Evolutionary conservation across 2,329 filamentous ascomycete genomes (phyloP), one percentile per base, ranked within the genome.

Genomic region (Microdochium bolleyi): DNA sequence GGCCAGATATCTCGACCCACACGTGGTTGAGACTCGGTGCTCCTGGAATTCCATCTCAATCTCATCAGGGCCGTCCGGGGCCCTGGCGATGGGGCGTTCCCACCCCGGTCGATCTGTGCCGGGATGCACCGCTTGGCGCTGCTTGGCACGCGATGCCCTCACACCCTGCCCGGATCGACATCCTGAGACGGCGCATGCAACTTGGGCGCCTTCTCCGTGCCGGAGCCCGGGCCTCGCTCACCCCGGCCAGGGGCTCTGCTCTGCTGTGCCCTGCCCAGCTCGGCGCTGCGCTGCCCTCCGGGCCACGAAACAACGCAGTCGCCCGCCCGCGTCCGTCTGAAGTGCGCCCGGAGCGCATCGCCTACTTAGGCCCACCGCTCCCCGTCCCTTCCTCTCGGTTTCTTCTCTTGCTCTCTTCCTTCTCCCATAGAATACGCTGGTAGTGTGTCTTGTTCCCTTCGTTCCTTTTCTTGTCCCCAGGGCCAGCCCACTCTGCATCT

Each of bases 361-460:
- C 62, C 61, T 58, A 59, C 61, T 53, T 64, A 60, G 55, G 64
- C 62, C 63, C 67, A 67, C 63, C 60, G 57, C 61, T 58, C 53
- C 58, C 60, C 60, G 57, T 55, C 56, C 58, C 54, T 59, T 56
- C 59, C 60, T 58, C 57, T 61, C 55, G 49, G 59, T 58, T 56
- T 56, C 59, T 56, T 50, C 57, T 54, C 56, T 56, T 56, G 63
- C 63, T 60, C 55, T 62, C 65, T 65, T 64, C 67, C 62, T 67
- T 69, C 61, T 62, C 63, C 64, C 67, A 66, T 69, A 67, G 65
- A 66, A 61, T 69, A 70, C 67, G 73, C 71, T 74, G 73, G 71
- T 75, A 72, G 71, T 77, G 69, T 75, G 66, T 69, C 64, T 61
- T 67, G 64, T 56, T 75, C 73, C 73, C 73, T 77, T 76, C 74